Evolutionary conservation across 176 grass and related monocot species (phyloP).

Genomic region (Tuctoria greenei): DNA sequence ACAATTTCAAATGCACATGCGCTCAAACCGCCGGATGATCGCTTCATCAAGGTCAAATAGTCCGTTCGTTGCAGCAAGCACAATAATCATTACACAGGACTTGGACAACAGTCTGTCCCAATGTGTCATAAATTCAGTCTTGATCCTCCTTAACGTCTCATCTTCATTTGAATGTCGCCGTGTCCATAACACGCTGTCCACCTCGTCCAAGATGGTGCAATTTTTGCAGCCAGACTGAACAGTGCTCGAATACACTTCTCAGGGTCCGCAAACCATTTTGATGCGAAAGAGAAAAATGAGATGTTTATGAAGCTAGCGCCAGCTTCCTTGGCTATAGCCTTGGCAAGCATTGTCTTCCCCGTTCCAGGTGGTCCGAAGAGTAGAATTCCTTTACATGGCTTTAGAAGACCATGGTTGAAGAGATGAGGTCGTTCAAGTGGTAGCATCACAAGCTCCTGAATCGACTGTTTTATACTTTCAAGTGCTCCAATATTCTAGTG

Average conservation of each 20-base stretch:
- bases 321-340: constrained; percentile 69
- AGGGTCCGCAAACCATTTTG: constrained; percentile 65
- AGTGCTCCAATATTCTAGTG: constrained; percentile 73
- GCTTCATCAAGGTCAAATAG: constrained; percentile 84
- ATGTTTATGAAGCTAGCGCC: constrained; percentile 77
- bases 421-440: constrained; percentile 62
- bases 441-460: constrained; percentile 63
- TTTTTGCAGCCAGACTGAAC: constrained; percentile 65
- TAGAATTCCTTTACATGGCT: constrained; percentile 61
- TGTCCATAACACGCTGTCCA: constrained; percentile 63
- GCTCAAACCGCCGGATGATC: constrained; percentile 70
- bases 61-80: constrained; percentile 71
- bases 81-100: constrained; percentile 50
- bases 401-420: constrained; percentile 63
- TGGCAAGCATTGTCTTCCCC: constrained; percentile 77
- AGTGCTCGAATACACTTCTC: constrained; percentile 67
- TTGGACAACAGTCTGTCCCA: constrained; percentile 76
- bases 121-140: constrained; percentile 78
- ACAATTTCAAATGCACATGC: constrained; percentile 46
- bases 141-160: constrained; percentile 66
- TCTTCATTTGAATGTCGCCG: constrained; percentile 47
- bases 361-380: constrained; percentile 75
- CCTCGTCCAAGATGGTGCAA: constrained; percentile 75
- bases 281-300: constrained; percentile 63
- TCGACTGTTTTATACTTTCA: constrained; percentile 61